Evolutionary conservation across 352 stramenopile species (phyloP).

Genomic region (Poterioochromonas sp.): DNA sequence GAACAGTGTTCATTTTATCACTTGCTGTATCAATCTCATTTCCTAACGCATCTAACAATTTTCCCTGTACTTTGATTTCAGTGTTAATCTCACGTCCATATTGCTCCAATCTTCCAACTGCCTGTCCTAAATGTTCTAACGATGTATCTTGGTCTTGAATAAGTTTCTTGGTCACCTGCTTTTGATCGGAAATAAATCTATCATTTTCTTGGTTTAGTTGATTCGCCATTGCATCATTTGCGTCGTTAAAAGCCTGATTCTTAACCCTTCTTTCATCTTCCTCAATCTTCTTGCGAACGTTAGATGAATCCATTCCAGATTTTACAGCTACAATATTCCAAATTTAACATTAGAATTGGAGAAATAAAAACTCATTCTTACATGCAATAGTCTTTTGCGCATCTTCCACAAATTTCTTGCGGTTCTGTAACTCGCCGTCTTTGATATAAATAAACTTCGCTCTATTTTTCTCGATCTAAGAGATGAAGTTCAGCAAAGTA

Average conservation of each 20-base stretch:
- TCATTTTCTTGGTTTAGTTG: neutral
- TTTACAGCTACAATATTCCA: neutral
- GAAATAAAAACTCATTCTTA: no score
- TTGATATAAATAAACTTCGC: constrained; percentile 29
- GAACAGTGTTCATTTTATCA: constrained; percentile 32
- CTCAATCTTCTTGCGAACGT: neutral
- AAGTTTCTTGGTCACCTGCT: constrained; percentile 34
- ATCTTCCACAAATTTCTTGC: constrained; percentile 23
- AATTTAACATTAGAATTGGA: no score
- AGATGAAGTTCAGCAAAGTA: no score
- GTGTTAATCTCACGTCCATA: constrained; percentile 38
- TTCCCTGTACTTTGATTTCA: constrained; percentile 41
- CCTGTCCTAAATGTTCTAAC: constrained; percentile 37
- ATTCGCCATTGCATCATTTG: neutral
- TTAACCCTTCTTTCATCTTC: neutral
- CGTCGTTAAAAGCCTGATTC: neutral
- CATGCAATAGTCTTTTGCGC: no score
- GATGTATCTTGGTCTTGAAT: constrained; percentile 38
- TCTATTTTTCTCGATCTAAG: constrained; percentile 30
- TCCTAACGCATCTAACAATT: constrained; percentile 39
- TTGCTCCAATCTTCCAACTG: constrained; percentile 32
- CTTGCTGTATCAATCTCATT: constrained; percentile 37
- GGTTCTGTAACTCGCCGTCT: neutral
- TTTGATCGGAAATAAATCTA: constrained; percentile 33
- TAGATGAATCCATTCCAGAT: neutral